Percentiles rank a stretch among this genome's conserved stretches.
phyloP scores from a whole-genome alignment of 129 eudicot genomes.

The Smallanthus sonchifolius region DNA sequence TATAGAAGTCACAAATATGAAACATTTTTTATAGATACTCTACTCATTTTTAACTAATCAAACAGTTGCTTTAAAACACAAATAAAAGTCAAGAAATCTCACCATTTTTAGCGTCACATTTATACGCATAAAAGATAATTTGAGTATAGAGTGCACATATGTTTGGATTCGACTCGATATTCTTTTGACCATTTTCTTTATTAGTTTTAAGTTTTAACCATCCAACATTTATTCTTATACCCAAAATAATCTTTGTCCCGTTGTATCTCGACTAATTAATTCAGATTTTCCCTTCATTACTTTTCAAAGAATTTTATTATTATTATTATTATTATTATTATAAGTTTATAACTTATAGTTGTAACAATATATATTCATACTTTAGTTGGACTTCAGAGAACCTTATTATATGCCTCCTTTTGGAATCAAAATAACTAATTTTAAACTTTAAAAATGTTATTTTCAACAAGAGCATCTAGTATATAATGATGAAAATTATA shows the following conservation, averaged over 20 bases:
- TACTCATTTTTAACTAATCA: background rate
- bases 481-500: conserved; percentile 7
- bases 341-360: background rate
- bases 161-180: background rate
- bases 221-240: background rate
- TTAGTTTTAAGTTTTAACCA: background rate
- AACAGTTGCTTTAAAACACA: background rate
- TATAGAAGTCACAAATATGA: background rate
- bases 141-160: background rate
- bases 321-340: no score
- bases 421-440: conserved; percentile 13
- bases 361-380: background rate
- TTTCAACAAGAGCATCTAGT: conserved; percentile 17
- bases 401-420: conserved; percentile 25
- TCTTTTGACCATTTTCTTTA: background rate
- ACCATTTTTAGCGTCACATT: background rate
- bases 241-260: background rate
- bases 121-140: background rate
- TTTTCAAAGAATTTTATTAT: no score
- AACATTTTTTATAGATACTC: background rate
- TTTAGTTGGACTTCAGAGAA: conserved; percentile 6
- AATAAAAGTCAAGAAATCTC: background rate
- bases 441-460: conserved; percentile 13
- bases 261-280: no score
- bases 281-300: no score